Evolutionary conservation across 306 rosid species (phyloP).

Genomic region (Mimosa pudica): DNA sequence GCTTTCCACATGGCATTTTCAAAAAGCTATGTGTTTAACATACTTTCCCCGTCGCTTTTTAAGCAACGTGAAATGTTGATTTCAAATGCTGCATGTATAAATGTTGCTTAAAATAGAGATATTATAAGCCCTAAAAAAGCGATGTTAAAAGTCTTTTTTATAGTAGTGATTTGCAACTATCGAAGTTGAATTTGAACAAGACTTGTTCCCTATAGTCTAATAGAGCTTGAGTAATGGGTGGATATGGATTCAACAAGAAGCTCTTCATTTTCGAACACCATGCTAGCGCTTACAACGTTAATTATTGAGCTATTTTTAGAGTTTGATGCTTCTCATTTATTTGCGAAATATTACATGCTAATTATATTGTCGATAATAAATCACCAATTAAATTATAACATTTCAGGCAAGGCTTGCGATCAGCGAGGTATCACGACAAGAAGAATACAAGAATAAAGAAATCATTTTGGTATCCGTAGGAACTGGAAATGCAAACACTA

Average conservation of each 20-base stretch:
- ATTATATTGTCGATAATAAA: neutral
- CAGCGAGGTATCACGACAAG: slow-evolving; percentile 38
- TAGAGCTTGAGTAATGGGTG: no score
- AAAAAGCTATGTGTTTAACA: no score
- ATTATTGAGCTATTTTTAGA: neutral
- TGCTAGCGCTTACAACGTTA: neutral
- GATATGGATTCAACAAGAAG: neutral
- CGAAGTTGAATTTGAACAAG: no score
- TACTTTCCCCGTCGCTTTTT: no score
- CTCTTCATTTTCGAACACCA: neutral
- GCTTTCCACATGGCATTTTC: no score
- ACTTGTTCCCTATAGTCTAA: no score
- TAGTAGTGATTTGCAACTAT: no score
- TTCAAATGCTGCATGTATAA: no score
- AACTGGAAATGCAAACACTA: slow-evolving; percentile 45
- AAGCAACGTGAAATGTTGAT: no score
- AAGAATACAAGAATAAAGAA: slow-evolving; percentile 33
- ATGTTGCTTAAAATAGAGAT: no score
- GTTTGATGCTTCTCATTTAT: neutral
- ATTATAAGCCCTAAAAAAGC: no score
- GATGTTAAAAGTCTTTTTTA: no score
- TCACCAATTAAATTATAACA: neutral
- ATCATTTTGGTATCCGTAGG: slow-evolving; percentile 51
- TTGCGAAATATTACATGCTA: neutral
- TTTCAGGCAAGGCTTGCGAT: slow-evolving; percentile 49